These are phyloP conservation scores for Nematocida ausubeli DNA, from an alignment of 371 early-diverging fungal genomes.

Conservation along the genomic window DNA sequence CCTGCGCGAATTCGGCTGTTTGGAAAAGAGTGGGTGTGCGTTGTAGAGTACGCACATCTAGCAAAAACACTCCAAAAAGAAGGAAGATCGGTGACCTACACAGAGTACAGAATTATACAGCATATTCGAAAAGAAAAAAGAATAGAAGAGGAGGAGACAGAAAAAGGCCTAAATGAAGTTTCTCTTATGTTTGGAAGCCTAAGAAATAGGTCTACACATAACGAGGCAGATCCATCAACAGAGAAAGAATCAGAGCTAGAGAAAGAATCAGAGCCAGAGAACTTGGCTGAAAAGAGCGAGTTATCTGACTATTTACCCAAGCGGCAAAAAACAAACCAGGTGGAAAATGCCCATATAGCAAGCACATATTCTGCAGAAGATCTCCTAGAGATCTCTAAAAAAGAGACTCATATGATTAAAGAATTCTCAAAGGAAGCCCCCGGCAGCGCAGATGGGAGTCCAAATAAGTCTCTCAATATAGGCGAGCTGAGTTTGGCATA, in stretches of 20 bases:
- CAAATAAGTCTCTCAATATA: background rate
- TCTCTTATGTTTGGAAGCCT: conserved; percentile 49
- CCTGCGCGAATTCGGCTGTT: conserved; percentile 27
- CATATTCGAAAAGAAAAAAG: background rate
- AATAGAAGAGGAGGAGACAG: conserved; percentile 50
- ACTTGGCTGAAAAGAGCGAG: no score
- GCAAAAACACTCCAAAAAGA: background rate
- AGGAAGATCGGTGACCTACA: background rate
- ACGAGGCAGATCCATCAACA: background rate
- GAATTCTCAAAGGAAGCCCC: no score
- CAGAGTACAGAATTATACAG: conserved; percentile 28
- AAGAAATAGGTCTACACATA: background rate
- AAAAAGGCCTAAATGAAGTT: conserved; percentile 52
- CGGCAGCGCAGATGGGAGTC: background rate
- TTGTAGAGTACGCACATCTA: background rate
- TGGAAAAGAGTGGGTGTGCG: conserved; percentile 28
- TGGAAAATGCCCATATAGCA: background rate
- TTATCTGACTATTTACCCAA: background rate
- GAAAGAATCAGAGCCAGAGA: background rate
- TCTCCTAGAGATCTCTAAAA: background rate
- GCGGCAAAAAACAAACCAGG: background rate
- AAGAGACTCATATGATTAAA: background rate
- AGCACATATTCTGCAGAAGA: background rate
- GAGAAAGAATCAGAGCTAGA: background rate
- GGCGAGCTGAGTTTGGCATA: background rate